phyloP scores from a whole-genome alignment of 257 asterid species.

The Capsicum rhomboideum region DNA sequence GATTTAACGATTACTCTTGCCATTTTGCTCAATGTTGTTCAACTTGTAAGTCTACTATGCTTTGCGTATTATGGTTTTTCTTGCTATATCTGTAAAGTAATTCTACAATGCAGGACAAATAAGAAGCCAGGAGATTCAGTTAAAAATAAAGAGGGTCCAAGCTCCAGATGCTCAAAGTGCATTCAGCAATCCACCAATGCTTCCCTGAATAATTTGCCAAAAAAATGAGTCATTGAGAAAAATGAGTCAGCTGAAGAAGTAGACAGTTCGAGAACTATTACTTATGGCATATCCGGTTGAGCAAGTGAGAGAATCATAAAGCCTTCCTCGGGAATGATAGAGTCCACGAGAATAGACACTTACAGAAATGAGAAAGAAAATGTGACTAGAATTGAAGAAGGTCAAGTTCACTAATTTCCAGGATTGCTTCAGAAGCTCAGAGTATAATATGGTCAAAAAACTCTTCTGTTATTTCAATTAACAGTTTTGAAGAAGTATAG shows the following conservation, averaged over 20 bases:
- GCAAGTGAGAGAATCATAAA: conserved; percentile 65
- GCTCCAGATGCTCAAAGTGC: conserved; percentile 48
- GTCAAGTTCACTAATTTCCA: conserved; percentile 42
- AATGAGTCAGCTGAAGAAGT: conserved; percentile 61
- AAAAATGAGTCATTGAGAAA: conserved; percentile 74
- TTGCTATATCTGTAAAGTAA: neutral
- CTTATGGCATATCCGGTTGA: conserved; percentile 45
- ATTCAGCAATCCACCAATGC: conserved; percentile 59
- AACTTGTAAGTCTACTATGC: neutral
- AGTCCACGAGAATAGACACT: conserved; percentile 26
- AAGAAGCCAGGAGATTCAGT: conserved; percentile 36
- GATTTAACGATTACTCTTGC: neutral
- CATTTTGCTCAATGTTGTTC: neutral
- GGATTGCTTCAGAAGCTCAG: conserved; percentile 97
- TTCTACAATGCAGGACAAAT: conserved; percentile 35
- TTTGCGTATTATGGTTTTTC: neutral
- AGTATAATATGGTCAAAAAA: conserved; percentile 60
- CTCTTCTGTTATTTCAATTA: neutral
- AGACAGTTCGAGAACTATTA: conserved; percentile 37
- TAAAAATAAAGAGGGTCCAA: conserved; percentile 41
- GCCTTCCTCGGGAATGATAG: conserved; percentile 25
- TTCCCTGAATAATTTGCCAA: conserved; percentile 61
- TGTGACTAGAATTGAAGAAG: conserved; percentile 75
- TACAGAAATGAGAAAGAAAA: conserved; percentile 36
- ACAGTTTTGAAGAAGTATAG: neutral